A percentile compares a stretch with the other conserved stretches of the same genome.
Evolutionary conservation across 108 stramenopile genomes (phyloP).

Genomic region (Craspedostauros australis): DNA sequence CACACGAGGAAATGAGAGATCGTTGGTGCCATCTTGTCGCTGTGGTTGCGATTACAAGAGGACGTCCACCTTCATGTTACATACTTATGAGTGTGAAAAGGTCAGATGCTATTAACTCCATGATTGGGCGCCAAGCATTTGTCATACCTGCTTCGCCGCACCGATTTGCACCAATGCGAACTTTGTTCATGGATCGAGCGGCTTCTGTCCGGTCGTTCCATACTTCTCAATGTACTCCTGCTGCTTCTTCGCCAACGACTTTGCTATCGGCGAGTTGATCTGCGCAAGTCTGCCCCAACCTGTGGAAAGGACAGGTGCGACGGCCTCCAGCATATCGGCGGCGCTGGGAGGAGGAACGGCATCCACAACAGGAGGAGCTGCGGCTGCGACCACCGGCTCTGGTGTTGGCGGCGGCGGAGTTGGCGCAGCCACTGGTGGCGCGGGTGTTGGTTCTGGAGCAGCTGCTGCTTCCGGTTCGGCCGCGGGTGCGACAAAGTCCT

Average conservation of each 20-base stretch:
- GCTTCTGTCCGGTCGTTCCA: slow-evolving; percentile 75
- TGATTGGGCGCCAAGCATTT: no score
- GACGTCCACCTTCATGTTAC: no score
- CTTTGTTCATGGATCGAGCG: no score
- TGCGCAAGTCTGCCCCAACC: slow-evolving; percentile 64
- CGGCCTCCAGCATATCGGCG: slow-evolving; percentile 20
- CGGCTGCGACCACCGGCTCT: slow-evolving; percentile 20
- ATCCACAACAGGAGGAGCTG: slow-evolving; percentile 12
- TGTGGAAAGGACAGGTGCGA: slow-evolving; percentile 22
- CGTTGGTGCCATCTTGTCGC: no score
- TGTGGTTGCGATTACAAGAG: no score
- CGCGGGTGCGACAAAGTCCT: slow-evolving; percentile 44
- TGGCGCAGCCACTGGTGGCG: slow-evolving; percentile 12
- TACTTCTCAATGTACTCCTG: slow-evolving; percentile 65
- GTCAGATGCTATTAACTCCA: no score
- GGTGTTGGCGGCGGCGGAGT: slow-evolving; percentile 24
- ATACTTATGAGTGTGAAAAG: no score
- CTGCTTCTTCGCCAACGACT: slow-evolving; percentile 60
- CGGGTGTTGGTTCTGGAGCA: slow-evolving; percentile 12
- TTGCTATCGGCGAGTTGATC: slow-evolving; percentile 58
- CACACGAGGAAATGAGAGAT: no score
- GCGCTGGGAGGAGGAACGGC: slow-evolving; percentile 23
- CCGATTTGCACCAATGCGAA: no score
- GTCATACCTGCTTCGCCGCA: no score
- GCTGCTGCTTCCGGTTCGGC: slow-evolving; percentile 22